Percentiles rank a stretch among this genome's conserved stretches.
These are phyloP conservation scores for Ormosia emarginata DNA, from an alignment of 306 rosid species.

Conservation along the genomic window DNA sequence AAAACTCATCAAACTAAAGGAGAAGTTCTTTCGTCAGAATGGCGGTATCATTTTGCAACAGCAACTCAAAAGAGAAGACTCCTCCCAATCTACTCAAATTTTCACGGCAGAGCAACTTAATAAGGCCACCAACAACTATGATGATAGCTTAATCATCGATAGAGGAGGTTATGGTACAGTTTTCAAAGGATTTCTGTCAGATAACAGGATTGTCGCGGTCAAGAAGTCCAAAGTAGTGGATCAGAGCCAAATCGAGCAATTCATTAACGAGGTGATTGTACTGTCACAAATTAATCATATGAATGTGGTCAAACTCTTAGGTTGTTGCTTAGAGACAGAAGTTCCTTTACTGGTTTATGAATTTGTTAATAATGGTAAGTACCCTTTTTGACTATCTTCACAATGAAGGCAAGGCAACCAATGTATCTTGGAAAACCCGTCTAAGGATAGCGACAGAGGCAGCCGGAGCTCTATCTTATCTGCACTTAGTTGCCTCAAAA, in stretches of 20 bases:
- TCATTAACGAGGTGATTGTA: slow-evolving; percentile 11
- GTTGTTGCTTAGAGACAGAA: background rate
- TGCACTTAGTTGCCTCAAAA: background rate
- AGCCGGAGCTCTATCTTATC: background rate
- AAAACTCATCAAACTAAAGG: slow-evolving; percentile 16
- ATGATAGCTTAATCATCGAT: background rate
- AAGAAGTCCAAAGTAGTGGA: slow-evolving; percentile 1
- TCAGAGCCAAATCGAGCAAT: slow-evolving; percentile 15
- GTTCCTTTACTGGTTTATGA: background rate
- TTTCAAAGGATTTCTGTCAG: background rate
- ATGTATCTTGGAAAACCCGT: background rate
- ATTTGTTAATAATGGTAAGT: slow-evolving; percentile 13
- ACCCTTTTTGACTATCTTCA: slow-evolving; percentile 17
- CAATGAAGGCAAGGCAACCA: background rate
- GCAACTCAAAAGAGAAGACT: background rate
- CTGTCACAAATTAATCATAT: slow-evolving; percentile 17
- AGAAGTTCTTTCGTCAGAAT: slow-evolving; percentile 23
- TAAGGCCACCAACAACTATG: slow-evolving; percentile 37
- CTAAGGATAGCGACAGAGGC: slow-evolving; percentile 1
- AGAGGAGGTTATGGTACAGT: background rate
- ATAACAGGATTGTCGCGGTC: background rate
- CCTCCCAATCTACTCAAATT: background rate
- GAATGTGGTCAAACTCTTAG: background rate
- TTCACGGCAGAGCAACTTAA: slow-evolving; percentile 20
- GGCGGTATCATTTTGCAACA: slow-evolving; percentile 34